Evolutionary conservation across 2,329 filamentous ascomycete species (phyloP), one percentile per base, ranked within the genome.

Genomic region (Oidium heveae): DNA sequence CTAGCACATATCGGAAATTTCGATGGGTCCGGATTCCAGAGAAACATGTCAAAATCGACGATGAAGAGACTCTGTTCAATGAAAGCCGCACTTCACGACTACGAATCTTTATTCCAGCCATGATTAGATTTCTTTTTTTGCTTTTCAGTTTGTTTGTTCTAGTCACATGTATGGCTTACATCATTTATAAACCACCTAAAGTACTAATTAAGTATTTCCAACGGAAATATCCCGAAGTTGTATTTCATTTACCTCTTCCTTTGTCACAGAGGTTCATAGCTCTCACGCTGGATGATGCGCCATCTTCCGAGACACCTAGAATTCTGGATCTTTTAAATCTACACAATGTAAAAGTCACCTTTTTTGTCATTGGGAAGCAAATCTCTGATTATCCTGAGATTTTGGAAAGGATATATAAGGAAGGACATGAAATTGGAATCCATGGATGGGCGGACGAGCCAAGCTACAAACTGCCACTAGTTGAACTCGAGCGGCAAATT

Each of bases 371-470:
- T 61, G 87, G 87, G 9, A 74, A 74, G 2, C 86, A 94, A 68
- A 79, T 86, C 10, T 60, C 70, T 0, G 76, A 74, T 1, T 66
- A 69, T 2, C 73, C 80, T 62, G 68, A 70, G 6, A 66, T 73
- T 2, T 70, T 86, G 34, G 67, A 72, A 46, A 70, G 75, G 41
- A 69, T 84, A 1, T 70, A 84, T n/a, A 68, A 70, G 39, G 70
- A 68, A 52, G 80, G 79, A 22, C 76, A 83, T 65, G 83, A 87
- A 69, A 71, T 94, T 3, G 87, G 76, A 24, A 94, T 94, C 68
- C 87, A 94, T 67, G 87, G 84, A 10, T 88, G 91, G 85, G 76
- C 79, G 65, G 87, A 94, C 67, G 85, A 91, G 69, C 79, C 86
- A 0, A 82, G 80, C 10, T 72, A 75, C 47, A 70, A 70, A 0